These are phyloP conservation scores for Flaveria robusta DNA, from an alignment of 129 eudicot species.

Conservation along the genomic window DNA sequence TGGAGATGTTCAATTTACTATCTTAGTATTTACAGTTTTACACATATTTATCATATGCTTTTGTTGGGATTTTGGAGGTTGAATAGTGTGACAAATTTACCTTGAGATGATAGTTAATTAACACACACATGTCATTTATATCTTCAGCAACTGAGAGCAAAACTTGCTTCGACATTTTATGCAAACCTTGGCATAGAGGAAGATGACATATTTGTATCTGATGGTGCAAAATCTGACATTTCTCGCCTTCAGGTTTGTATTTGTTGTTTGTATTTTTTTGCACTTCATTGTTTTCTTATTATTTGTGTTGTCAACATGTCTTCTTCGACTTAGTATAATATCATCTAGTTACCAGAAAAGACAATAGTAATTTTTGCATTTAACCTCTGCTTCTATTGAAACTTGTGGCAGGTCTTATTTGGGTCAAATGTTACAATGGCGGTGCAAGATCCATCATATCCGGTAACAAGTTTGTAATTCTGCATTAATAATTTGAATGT, in stretches of 20 bases:
- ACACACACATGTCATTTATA: constrained; percentile 14
- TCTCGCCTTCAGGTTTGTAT: constrained; percentile 84
- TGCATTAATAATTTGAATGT: background rate
- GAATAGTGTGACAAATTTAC: constrained; percentile 5
- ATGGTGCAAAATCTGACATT: constrained; percentile 96
- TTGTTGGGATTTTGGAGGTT: constrained; percentile 8
- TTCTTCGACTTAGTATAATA: background rate
- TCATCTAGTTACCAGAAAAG: background rate
- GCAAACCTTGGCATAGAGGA: constrained; percentile 76
- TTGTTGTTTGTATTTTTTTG: constrained; percentile 4
- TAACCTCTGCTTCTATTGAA: constrained; percentile 15
- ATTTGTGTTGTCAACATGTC: background rate
- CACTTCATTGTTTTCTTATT: background rate
- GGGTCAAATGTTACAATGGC: constrained; percentile 92
- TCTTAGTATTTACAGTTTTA: background rate
- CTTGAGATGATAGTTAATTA: constrained; percentile 3
- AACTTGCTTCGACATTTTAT: constrained; percentile 73
- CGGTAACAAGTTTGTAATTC: constrained; percentile 50
- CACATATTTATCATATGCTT: constrained; percentile 3
- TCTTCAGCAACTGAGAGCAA: constrained; percentile 72
- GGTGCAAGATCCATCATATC: constrained; percentile 95
- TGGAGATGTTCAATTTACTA: background rate
- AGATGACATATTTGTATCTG: constrained; percentile 91
- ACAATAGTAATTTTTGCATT: background rate
- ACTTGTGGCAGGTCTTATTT: constrained; percentile 66